Evolutionary conservation across 140 eudicot genomes (phyloP).

Genomic region (Senecio squalidus): DNA sequence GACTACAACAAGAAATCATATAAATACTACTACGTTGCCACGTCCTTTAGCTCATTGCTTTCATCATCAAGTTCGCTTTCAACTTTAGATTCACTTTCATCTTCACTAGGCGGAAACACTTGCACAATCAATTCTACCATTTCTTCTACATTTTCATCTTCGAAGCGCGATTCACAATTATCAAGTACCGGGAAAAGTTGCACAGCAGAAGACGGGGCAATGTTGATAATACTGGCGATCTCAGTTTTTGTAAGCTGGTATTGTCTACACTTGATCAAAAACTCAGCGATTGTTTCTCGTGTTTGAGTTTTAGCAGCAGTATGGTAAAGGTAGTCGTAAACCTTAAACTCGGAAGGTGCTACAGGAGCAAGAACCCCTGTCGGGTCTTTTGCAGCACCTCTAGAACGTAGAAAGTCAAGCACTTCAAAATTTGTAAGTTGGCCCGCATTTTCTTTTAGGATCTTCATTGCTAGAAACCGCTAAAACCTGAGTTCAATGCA

Average conservation of each 20-base stretch:
- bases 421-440: constrained; percentile 77
- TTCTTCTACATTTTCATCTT: constrained; percentile 33
- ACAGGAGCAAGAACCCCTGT: constrained; percentile 59
- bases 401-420: constrained; percentile 54
- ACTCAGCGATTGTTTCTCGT: constrained; percentile 42
- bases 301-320: constrained; percentile 52
- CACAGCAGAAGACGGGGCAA: constrained; percentile 45
- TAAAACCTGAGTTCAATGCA: constrained; percentile 9
- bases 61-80: constrained; percentile 8
- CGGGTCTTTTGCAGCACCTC: constrained; percentile 84
- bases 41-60: neutral
- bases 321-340: constrained; percentile 61
- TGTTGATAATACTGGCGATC: constrained; percentile 52
- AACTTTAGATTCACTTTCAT: constrained; percentile 23
- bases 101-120: constrained; percentile 46
- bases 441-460: constrained; percentile 47
- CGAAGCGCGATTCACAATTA: constrained; percentile 39
- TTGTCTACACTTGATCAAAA: constrained; percentile 37
- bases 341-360: constrained; percentile 76
- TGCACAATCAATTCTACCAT: constrained; percentile 41
- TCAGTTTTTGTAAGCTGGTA: constrained; percentile 61
- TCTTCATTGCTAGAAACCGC: constrained; percentile 12
- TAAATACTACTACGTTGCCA: neutral
- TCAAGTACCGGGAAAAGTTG: constrained; percentile 43
- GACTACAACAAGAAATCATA: too few relatives aligned